Percentiles rank a stretch among this genome's conserved stretches.
Evolutionary conservation across 2,329 filamentous ascomycete genomes (phyloP).

Genomic region (Fusarium gaditjirri): DNA sequence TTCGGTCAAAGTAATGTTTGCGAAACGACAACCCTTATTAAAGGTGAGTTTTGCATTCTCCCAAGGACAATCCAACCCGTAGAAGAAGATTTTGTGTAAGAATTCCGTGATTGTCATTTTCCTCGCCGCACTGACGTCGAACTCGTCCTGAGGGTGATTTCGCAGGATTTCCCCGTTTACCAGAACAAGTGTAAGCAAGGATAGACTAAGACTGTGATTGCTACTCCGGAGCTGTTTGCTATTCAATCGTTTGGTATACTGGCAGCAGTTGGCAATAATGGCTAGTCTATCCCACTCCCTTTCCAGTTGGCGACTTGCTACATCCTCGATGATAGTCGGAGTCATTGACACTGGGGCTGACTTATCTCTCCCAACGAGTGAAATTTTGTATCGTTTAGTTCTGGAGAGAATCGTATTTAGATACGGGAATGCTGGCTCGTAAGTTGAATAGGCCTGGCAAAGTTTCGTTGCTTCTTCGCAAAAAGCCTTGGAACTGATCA

Average conservation of each 20-base stretch:
- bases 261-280: background rate
- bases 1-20: accelerated
- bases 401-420: accelerated
- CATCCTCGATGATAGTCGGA: background rate
- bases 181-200: background rate
- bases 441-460: background rate
- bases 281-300: background rate
- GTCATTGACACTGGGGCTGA: background rate
- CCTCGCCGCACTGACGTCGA: accelerated
- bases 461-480: background rate
- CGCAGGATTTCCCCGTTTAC: background rate
- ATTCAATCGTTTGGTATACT: background rate
- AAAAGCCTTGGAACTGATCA: background rate
- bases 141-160: accelerated
- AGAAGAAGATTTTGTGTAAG: background rate
- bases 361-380: background rate
- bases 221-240: accelerated
- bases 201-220: background rate
- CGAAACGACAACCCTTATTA: background rate
- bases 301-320: accelerated
- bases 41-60: background rate
- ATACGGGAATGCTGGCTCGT: accelerated
- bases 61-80: background rate
- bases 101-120: background rate
- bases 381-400: background rate